Base-by-base conservation (phyloP, 2,329 filamentous ascomycete genomes). In the Exophiala dermatitidis region DNA sequence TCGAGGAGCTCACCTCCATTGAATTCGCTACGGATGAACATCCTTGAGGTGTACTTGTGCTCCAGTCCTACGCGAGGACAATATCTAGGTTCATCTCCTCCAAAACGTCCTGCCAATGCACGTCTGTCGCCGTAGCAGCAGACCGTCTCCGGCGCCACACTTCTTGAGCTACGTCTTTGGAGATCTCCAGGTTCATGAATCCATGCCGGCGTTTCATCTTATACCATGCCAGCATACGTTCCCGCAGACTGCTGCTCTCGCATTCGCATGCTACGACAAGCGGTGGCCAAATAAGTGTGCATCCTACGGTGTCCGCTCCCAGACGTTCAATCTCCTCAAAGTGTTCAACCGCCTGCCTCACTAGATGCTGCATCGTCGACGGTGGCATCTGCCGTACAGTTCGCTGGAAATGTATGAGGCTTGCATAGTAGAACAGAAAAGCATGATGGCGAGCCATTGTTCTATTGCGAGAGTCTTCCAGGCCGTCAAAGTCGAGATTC, bases 251-350 rank as follows among this genome's bases (percentile, higher is more conserved):
- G 3, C 47, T 40, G 2, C 53, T 56, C 34, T 64, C 53, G 37
- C 68, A 71, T 45, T 70, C 69, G 3, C 67, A 67, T 2, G 65
- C 68, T 2, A 70, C 60, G 2, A 70, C 64, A 31, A 71, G 62
- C 3, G 64, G 64, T 1, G 67, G 66, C 69, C 69, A 71, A 30
- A 70, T 63, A 49, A 69, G 67, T 19, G 69, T 64, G 49, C 63
- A 67, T 2, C 69, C 68, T 1, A 65, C 61, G n/a, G 60, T 55
- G 5, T 65, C 65, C 19, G 60, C 59, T 1, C 62, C 66, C 1
- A 65, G 57, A 1, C 31, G 43, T 45, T 69, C 68, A 4, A 68
- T 64, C 0, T 64, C 63, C 51, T 70, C 67, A 7, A 70, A 56
- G 26, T 69, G 64, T 9, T 56, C 34, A 1, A 70, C 57, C 0